phyloP scores from a whole-genome alignment of 1,139 yeast species.

The Zygoascus sp. region DNA sequence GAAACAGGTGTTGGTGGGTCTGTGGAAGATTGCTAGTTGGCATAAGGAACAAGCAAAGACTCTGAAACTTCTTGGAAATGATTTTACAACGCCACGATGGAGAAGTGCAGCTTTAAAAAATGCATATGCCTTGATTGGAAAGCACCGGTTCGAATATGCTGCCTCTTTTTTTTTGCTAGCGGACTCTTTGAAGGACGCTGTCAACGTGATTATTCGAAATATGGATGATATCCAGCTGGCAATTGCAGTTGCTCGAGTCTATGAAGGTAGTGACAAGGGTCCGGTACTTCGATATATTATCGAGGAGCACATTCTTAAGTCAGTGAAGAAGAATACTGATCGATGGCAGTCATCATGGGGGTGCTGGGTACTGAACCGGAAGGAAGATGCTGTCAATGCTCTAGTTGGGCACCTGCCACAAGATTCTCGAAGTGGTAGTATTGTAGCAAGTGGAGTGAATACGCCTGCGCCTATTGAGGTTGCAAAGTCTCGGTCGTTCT shows the following conservation, averaged over 20 bases:
- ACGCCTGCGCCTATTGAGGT: conserved; percentile 8
- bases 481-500: conserved; percentile 38
- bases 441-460: background rate
- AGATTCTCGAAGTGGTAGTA: background rate
- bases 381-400: conserved; percentile 24
- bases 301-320: conserved; percentile 50
- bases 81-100: conserved; percentile 74
- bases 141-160: conserved; percentile 81
- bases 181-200: conserved; percentile 69
- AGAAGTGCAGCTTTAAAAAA: conserved; percentile 83
- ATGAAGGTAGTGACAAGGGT: conserved; percentile 49
- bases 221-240: conserved; percentile 68
- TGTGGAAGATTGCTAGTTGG: conserved; percentile 75
- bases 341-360: conserved; percentile 84
- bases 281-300: conserved; percentile 50
- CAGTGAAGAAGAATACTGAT: conserved; percentile 59
- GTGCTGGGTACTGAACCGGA: conserved; percentile 53
- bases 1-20: conserved; percentile 68
- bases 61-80: conserved; percentile 68
- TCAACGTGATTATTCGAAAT: conserved; percentile 64
- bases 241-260: conserved; percentile 72
- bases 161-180: conserved; percentile 88
- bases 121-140: conserved; percentile 85
- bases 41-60: conserved; percentile 82
- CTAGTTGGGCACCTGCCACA: conserved; percentile 21